Percentiles rank a stretch among this genome's conserved stretches.
phyloP scores from a whole-genome alignment of 129 eudicot genomes.

The Helianthus tuberosus region DNA sequence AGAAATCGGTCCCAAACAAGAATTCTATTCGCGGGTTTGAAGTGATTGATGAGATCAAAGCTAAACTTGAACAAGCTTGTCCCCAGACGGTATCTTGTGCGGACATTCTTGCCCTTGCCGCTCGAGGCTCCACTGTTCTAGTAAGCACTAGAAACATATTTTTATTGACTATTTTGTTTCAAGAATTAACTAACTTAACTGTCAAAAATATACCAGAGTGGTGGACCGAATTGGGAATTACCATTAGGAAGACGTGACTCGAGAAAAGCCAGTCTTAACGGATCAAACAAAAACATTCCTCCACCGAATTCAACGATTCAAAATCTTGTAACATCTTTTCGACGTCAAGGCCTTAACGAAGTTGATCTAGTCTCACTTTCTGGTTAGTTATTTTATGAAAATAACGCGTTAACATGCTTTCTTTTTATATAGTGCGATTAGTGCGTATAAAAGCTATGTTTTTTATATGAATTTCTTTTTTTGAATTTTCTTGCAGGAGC shows the following conservation, averaged over 20 bases:
- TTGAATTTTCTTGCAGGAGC: slow-evolving; percentile 48
- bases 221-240: slow-evolving; percentile 90
- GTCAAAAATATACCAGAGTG: slow-evolving; percentile 52
- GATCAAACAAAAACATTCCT: slow-evolving; percentile 72
- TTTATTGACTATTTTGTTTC: slow-evolving; percentile 1
- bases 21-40: slow-evolving; percentile 85
- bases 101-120: slow-evolving; percentile 85
- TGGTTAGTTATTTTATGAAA: slow-evolving; percentile 38
- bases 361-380: slow-evolving; percentile 92
- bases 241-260: slow-evolving; percentile 94
- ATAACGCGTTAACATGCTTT: not conserved
- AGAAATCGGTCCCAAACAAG: slow-evolving; percentile 75
- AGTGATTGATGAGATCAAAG: slow-evolving; percentile 90
- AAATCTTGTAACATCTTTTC: slow-evolving; percentile 55
- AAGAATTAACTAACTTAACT: not conserved
- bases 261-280: slow-evolving; percentile 65
- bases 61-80: slow-evolving; percentile 74
- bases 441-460: not conserved
- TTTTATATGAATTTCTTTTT: too few species aligned
- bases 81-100: slow-evolving; percentile 94
- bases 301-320: slow-evolving; percentile 80
- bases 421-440: not conserved
- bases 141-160: slow-evolving; percentile 49
- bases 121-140: slow-evolving; percentile 77
- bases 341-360: slow-evolving; percentile 71